Evolutionary conservation across 164 flowering plant genomes (phyloP).

Genomic region (Umbilicus rupestris): DNA sequence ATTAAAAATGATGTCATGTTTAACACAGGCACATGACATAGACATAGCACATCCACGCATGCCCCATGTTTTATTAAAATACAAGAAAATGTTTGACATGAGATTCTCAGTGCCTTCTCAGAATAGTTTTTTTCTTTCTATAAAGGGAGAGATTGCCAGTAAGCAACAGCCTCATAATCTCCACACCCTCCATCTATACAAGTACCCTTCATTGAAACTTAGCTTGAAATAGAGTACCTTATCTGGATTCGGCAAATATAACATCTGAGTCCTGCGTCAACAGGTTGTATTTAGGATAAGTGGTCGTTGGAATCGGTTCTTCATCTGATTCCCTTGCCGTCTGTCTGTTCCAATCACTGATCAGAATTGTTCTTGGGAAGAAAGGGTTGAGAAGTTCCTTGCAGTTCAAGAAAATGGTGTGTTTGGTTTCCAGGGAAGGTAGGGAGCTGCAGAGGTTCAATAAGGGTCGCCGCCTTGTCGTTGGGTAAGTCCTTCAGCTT

Average conservation of each 20-base stretch:
- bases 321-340: background rate
- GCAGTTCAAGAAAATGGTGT: conserved; percentile 23
- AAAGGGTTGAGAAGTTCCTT: background rate
- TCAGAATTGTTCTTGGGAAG: background rate
- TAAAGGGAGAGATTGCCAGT: background rate
- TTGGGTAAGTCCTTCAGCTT: conserved; percentile 27
- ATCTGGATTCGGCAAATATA: background rate
- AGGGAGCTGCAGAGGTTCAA: conserved; percentile 48
- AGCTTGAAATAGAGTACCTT: background rate
- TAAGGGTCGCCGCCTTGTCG: conserved; percentile 44
- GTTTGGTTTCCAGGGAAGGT: conserved; percentile 39
- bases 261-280: background rate
- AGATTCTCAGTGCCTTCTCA: too few species aligned
- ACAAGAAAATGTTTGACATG: too few species aligned
- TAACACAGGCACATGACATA: background rate
- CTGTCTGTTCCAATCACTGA: background rate
- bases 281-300: background rate
- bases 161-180: background rate
- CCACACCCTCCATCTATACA: background rate
- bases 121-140: background rate
- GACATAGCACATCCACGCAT: background rate
- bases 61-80: too few species aligned
- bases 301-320: background rate
- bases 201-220: background rate
- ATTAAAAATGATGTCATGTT: conserved; percentile 1